Percentiles rank a stretch among this genome's conserved stretches.
phyloP scores from a whole-genome alignment of 192 early-diverging fungal genomes.

The Paraglomus brasilianum region DNA sequence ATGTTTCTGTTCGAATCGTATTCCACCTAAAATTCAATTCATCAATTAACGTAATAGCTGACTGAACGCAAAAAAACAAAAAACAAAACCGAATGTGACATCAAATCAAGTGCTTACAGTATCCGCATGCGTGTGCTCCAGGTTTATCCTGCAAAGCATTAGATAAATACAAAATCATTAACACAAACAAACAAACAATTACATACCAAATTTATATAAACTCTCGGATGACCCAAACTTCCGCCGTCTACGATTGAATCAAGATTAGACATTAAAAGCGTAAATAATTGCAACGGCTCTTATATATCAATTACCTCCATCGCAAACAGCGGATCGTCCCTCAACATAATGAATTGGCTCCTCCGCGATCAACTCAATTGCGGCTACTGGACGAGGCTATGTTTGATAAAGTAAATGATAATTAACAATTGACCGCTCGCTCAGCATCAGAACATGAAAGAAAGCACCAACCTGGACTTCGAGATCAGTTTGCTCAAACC shows the following conservation, averaged over 20 bases:
- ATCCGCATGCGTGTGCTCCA: conserved; percentile 73
- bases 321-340: conserved; percentile 73
- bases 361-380: conserved; percentile 87
- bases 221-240: conserved; percentile 88
- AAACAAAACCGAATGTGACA: background rate
- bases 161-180: background rate
- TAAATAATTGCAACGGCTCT: background rate
- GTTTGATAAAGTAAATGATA: conserved; percentile 11
- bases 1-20: conserved; percentile 74
- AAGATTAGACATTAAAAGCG: background rate
- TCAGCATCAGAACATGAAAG: background rate
- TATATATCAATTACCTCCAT: conserved; percentile 65
- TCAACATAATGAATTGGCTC: conserved; percentile 81
- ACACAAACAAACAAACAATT: background rate
- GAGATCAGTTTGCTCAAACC: conserved; percentile 85
- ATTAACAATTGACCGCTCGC: background rate
- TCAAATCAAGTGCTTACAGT: conserved; percentile 55
- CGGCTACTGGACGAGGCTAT: conserved; percentile 85
- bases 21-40: conserved; percentile 57
- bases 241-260: conserved; percentile 63
- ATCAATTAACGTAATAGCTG: conserved; percentile 10
- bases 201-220: conserved; percentile 88
- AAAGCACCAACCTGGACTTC: conserved; percentile 62
- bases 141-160: conserved; percentile 47
- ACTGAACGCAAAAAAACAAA: background rate